Evolutionary conservation across 2,329 filamentous ascomycete species (phyloP).

Genomic region (Claviceps pazoutovae): DNA sequence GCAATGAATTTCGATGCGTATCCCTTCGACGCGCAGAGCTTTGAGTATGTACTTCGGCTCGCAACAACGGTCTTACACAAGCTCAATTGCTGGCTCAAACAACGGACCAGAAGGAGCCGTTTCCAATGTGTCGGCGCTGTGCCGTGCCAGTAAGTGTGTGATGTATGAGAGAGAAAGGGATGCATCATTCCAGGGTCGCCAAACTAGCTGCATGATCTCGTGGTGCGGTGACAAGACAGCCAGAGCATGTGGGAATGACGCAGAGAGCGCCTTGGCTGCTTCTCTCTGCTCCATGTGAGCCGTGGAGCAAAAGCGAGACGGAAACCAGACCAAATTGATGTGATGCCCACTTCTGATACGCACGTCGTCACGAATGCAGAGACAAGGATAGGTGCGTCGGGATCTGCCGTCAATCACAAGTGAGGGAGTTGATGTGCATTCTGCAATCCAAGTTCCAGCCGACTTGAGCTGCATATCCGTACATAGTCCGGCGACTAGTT

Average conservation of each 20-base stretch:
- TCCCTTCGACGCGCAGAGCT: not conserved
- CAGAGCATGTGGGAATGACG: not conserved
- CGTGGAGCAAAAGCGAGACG: not conserved
- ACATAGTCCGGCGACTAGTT: not conserved
- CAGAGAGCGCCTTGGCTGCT: not conserved
- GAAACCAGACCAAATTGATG: not conserved
- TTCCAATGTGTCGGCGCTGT: not conserved
- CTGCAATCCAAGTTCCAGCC: not conserved
- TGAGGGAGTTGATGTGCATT: not conserved
- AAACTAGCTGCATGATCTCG: slow-evolving; percentile 1
- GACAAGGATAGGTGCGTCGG: not conserved
- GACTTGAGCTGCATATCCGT: not conserved
- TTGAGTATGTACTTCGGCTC: not conserved
- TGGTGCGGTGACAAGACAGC: slow-evolving; percentile 4
- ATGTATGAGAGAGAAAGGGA: not conserved
- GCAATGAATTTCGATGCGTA: not conserved
- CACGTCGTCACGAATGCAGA: not conserved
- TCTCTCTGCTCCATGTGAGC: not conserved
- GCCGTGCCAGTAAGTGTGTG: not conserved
- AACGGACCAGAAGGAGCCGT: not conserved
- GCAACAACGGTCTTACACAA: not conserved
- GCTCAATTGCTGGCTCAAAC: not conserved
- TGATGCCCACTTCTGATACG: not conserved
- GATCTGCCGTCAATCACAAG: not conserved
- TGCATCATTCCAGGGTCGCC: not conserved